Base-by-base conservation (phyloP, 2,329 filamentous ascomycete genomes). In the Colletotrichum plurivorum region DNA sequence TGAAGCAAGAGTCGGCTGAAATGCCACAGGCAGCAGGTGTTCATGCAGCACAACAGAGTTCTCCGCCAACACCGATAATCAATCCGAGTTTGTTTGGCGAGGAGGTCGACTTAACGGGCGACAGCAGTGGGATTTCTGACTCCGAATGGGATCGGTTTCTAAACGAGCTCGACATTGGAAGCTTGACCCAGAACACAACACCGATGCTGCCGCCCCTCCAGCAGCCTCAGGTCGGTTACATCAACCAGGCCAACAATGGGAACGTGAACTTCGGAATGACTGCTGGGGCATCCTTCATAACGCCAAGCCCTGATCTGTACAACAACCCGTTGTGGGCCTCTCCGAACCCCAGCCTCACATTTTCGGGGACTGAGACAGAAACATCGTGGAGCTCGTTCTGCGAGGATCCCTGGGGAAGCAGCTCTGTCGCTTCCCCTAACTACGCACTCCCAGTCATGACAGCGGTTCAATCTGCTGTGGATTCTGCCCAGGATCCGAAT, bases 1-100 rank as follows among this genome's bases (percentile, higher is more conserved):
- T 41, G 56, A 49, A 59, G 56, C 45, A 49, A 3, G 56, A 59
- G 13, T 39, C 56, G 8, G n/a, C 56, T 10, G 45, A 9, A 20
- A 20, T 10, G 6, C 18, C 45, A n/a, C 16, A 16, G 6, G 15
- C 9, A 12, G 16, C 41, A 43, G 13, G 41, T 43, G 12, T 15
- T 15, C 9, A 31, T 31, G 2, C 27, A 5, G 8, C 9, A 6
- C 41, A 43, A 20, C 45, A 48, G 16, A 48, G n/a, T 10, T 48
- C 45, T 9, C 9, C 15, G 16, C 15, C 5, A 16, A 18, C n/a
- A 10, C 18, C 15, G 15, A 18, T n/a, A 6, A n/a, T 10, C n/a
- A 5, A n/a, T 18, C 8, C n/a, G 7, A 22, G n/a, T 16, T 20
- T 15, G n/a, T 43, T 43, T 15, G 16, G 41, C 16, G 13, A 43